Percentiles rank a stretch among this genome's conserved stretches.
phyloP scores from a whole-genome alignment of 2,329 filamentous ascomycete genomes.

The Sclerotiophoma versabilis region DNA sequence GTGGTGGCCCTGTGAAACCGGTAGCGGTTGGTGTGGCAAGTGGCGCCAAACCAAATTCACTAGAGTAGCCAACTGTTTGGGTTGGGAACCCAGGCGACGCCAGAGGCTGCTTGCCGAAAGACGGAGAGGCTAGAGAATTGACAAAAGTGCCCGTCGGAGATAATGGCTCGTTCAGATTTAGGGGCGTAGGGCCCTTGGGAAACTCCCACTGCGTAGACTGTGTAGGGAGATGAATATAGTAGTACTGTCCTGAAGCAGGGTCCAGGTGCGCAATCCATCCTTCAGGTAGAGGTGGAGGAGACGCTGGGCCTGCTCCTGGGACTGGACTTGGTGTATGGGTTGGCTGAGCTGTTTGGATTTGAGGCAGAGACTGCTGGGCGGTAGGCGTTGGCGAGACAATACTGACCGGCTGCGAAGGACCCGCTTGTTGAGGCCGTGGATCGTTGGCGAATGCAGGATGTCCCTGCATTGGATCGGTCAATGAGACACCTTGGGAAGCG shows the following conservation, averaged over 20 bases:
- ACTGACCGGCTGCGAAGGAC: conserved; percentile 43
- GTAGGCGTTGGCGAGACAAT: conserved; percentile 43
- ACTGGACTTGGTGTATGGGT: conserved; percentile 56
- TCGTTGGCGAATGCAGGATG: conserved; percentile 95
- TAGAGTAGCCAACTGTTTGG: conserved; percentile 82
- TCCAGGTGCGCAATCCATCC: conserved; percentile 98
- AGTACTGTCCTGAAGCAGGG: conserved; percentile 95
- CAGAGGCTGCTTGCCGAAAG: conserved; percentile 66
- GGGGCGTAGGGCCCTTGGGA: conserved; percentile 90
- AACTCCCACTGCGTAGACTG: conserved; percentile 99
- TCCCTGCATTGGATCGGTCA: conserved; percentile 58
- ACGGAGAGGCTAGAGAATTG: conserved; percentile 55
- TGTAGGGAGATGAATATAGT: conserved; percentile 95
- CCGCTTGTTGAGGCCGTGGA: conserved; percentile 62
- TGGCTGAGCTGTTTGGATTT: conserved; percentile 31
- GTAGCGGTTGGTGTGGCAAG: conserved; percentile 76
- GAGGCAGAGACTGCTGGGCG: conserved; percentile 33
- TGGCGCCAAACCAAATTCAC: conserved; percentile 81
- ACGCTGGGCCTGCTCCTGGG: conserved; percentile 73
- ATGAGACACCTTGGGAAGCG: conserved; percentile 34
- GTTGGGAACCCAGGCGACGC: conserved; percentile 84
- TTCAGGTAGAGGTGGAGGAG: conserved; percentile 91
- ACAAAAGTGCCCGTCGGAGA: conserved; percentile 73
- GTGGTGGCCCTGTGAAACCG: conserved; percentile 90
- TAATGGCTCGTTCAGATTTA: conserved; percentile 83